Evolutionary conservation across 148 eudicot genomes (phyloP), one percentile per base, ranked within the genome.

Genomic region (Cornus controversa): DNA sequence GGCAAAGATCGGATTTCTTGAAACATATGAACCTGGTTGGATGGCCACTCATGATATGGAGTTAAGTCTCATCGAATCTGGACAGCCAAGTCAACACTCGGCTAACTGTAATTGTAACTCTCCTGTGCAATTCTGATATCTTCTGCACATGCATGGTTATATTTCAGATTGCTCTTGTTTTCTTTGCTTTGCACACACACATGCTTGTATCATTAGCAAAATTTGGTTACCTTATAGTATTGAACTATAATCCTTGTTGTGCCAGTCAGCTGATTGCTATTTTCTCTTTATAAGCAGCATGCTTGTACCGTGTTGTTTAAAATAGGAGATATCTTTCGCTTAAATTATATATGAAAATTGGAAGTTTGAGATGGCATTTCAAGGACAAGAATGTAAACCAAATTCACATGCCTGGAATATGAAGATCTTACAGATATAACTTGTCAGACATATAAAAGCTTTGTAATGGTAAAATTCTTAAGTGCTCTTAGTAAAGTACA

Each of bases 1-100:
- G 83, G 99, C 99, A 69, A 96, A 96, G 84, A 88, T 93, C 72
- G 94, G 98, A 70, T 96, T 96, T 84, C 93, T 96, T 71, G 99
- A 96, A 85, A 90, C 98, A 36, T 96, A 91, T 85, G 99, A 96
- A 86, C 99, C 98, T 78, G 97, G 99, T 86, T 96, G 99, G 99
- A 89, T 92, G 47, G 90, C 94, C 75, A 89, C 94, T 5, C 94
- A 96, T 75, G 98, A 90, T 83, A 85, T 91, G 92, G 99, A 96
- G 73, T 82, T 90, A 81, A 90, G 86, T 88, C 82, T 90, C 69
- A 85, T 91, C 26, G 95, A 91, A 75, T 85, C 88, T 73, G 97
- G 95, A 80, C 98, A 90, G 79, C 72, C 88, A 40, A 86, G 88
- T 79, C 91, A 87, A 58, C 91, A 87, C 76, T 77, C 87, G 26